Conservation (phyloP, 139 green algal species). For the Raphidocelis subcapitata region DNA sequence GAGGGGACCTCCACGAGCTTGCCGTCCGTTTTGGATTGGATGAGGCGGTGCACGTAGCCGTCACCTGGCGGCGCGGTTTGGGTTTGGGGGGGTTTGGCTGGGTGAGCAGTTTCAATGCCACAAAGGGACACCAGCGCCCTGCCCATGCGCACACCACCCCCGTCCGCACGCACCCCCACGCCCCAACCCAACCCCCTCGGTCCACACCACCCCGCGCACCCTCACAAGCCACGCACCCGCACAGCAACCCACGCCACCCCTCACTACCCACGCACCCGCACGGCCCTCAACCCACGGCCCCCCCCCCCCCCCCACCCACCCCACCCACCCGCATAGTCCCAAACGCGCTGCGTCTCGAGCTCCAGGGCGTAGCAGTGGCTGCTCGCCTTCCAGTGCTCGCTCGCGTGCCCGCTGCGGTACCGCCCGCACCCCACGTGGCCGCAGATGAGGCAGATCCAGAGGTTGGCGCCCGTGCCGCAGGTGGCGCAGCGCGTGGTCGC, state of each 20-base stretch:
- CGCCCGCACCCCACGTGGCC: constrained; percentile 93
- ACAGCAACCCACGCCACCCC: too few species aligned
- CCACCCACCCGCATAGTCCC: constrained; percentile 92
- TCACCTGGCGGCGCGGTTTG: constrained; percentile 58
- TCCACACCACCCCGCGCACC: too few species aligned
- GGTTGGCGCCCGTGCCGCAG: constrained; percentile 70
- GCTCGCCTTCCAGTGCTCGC: constrained; percentile 80
- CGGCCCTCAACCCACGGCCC: too few species aligned
- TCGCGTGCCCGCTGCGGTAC: constrained; percentile 64
- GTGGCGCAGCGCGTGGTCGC: constrained; percentile 64
- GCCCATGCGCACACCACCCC: too few species aligned
- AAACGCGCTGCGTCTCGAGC: constrained; percentile 90
- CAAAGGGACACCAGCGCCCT: too few species aligned
- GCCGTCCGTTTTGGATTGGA: constrained; percentile 88
- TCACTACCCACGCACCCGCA: too few species aligned
- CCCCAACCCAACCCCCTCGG: too few species aligned
- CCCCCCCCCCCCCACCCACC: too few species aligned
- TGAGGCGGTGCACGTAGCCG: constrained; percentile 95
- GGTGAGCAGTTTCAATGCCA: too few species aligned
- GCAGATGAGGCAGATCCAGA: constrained; percentile 99
- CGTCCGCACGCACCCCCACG: too few species aligned
- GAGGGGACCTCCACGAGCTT: constrained; percentile 93
- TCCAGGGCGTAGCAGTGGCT: constrained; percentile 94
- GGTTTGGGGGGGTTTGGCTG: too few species aligned
- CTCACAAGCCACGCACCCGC: too few species aligned